A percentile compares a stretch with the other conserved stretches of the same genome.
Evolutionary conservation across 257 asterid species (phyloP).

Genomic region (Nicotiana otophora): DNA sequence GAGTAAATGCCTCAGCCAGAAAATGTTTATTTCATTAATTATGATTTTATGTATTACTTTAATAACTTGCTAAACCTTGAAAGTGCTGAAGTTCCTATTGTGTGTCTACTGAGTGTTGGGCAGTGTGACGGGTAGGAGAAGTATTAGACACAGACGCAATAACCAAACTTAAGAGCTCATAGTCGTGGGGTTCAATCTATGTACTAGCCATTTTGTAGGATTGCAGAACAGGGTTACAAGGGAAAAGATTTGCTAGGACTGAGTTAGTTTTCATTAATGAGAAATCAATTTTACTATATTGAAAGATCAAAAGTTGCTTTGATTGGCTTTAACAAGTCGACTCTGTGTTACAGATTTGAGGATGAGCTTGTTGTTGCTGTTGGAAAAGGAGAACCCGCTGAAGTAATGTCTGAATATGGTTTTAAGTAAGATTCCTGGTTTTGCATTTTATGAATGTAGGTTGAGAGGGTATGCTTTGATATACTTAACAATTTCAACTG

Average conservation of each 20-base stretch:
- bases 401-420: conserved; percentile 87
- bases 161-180: not conserved
- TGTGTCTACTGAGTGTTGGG: not conserved
- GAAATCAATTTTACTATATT: not conserved
- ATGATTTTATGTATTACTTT: not conserved
- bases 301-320: not conserved
- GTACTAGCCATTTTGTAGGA: not conserved
- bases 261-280: not conserved
- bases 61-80: not conserved
- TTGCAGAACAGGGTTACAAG: not conserved
- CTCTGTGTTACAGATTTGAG: conserved; percentile 49
- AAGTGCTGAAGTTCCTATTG: not conserved
- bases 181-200: not conserved
- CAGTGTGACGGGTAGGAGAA: not conserved
- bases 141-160: not conserved
- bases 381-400: conserved; percentile 88
- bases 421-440: conserved; percentile 49
- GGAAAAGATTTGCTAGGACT: not conserved
- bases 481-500: not conserved
- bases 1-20: not conserved
- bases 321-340: not conserved
- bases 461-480: not conserved
- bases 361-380: conserved; percentile 63
- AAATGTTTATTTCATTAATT: not conserved
- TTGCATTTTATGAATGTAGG: not conserved